A percentile compares a stretch with the other conserved stretches of the same genome.
These are phyloP conservation scores for Cystofilobasidium ferigula DNA, from an alignment of 768 basidiomycete genomes.

Conservation along the genomic window DNA sequence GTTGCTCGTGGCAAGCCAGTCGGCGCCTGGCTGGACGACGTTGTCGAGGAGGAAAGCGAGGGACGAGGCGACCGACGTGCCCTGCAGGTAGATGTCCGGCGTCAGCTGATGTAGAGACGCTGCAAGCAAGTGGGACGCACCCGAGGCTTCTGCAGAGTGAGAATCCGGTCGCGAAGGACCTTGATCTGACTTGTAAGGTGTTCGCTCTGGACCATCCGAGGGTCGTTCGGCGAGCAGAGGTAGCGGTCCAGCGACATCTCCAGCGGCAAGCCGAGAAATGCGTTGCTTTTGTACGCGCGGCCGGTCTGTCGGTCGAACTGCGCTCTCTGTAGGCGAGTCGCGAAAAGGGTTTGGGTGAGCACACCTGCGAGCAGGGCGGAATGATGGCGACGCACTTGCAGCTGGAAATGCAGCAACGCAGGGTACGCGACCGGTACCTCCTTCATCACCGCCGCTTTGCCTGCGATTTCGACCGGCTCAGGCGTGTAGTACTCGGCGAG, in stretches of 20 bases:
- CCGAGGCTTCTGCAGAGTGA: constrained; percentile 46
- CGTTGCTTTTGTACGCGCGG: constrained; percentile 90
- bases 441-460: constrained; percentile 67
- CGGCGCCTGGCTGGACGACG: constrained; percentile 39
- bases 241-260: constrained; percentile 86
- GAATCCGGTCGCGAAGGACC: constrained; percentile 55
- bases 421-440: constrained; percentile 79
- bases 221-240: constrained; percentile 58
- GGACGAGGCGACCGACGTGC: constrained; percentile 40
- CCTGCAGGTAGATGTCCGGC: not conserved
- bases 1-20: constrained; percentile 34
- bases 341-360: too few relatives aligned
- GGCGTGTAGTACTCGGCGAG: constrained; percentile 75
- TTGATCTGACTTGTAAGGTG: constrained; percentile 57
- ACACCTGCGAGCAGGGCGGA: not conserved
- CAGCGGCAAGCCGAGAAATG: constrained; percentile 81
- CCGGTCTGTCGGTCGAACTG: constrained; percentile 77
- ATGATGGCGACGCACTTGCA: constrained; percentile 55
- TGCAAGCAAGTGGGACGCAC: not conserved
- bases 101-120: not conserved
- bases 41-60: constrained; percentile 52
- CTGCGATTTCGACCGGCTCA: constrained; percentile 75
- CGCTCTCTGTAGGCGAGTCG: constrained; percentile 32
- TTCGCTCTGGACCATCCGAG: constrained; percentile 62
- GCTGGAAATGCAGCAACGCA: constrained; percentile 82